Percentiles rank a stretch among this genome's conserved stretches.
Evolutionary conservation across 2,329 filamentous ascomycete genomes (phyloP).

Genomic region (Teratosphaeria viscida): DNA sequence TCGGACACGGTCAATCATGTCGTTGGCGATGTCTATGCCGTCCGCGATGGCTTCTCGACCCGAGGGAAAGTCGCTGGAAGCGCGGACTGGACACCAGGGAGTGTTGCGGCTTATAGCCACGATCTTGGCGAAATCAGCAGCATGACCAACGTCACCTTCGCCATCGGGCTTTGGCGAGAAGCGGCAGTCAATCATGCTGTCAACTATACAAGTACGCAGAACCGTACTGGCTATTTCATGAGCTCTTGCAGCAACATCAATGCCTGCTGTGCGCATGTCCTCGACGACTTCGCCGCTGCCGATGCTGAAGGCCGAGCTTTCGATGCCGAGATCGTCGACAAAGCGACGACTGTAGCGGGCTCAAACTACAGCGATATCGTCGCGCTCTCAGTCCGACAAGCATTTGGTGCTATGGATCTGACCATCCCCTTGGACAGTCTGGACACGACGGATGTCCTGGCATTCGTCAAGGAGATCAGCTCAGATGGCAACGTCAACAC

Average conservation of each 20-base stretch:
- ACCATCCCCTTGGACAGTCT: constrained; percentile 35
- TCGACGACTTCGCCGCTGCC: constrained; percentile 31
- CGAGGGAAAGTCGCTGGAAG: constrained; percentile 21
- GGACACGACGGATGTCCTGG: constrained; percentile 65
- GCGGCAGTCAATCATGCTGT: constrained; percentile 34
- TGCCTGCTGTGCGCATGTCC: constrained; percentile 29
- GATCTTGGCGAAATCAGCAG: constrained; percentile 26
- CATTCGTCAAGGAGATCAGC: constrained; percentile 53
- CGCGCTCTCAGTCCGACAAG: constrained; percentile 43
- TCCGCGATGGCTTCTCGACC: constrained; percentile 25
- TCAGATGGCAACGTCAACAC: constrained; percentile 79
- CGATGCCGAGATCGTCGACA: constrained; percentile 11
- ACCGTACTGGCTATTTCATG: constrained; percentile 32
- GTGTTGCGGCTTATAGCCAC: constrained; percentile 30
- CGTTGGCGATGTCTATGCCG: constrained; percentile 19
- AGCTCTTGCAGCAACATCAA: constrained; percentile 25
- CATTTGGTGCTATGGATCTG: constrained; percentile 41
- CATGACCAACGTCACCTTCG: constrained; percentile 21
- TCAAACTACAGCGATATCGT: constrained; percentile 41
- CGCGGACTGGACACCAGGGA: constrained; percentile 15
- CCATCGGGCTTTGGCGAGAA: constrained; percentile 32
- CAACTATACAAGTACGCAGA: constrained; percentile 29
- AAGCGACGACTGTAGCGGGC: constrained; percentile 32
- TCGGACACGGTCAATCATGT: constrained; percentile 2
- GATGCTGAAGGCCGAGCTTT: constrained; percentile 23